Percentiles rank a stretch among this genome's conserved stretches.
phyloP scores from a whole-genome alignment of 116 monocot species.

The Cymodocea nodosa region DNA sequence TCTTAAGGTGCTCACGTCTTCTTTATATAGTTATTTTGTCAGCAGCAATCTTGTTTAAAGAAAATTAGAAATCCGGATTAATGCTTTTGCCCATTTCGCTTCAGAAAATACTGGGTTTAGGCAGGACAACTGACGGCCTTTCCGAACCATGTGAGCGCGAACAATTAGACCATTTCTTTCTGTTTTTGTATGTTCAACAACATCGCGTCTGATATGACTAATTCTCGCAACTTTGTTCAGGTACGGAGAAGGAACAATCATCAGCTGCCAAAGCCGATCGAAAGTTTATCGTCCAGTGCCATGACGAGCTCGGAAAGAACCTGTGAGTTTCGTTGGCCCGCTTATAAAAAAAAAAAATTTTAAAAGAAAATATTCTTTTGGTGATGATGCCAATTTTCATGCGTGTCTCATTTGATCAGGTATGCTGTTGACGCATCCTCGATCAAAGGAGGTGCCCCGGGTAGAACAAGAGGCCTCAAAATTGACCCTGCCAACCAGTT shows the following conservation, averaged over 20 bases:
- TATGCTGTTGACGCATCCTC: constrained; percentile 35
- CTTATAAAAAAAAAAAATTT: not conserved
- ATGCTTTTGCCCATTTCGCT: constrained; percentile 3
- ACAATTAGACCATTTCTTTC: too few relatives aligned
- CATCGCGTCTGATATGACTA: not conserved
- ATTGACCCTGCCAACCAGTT: not conserved
- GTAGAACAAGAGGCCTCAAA: constrained; percentile 48
- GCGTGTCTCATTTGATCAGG: constrained; percentile 15
- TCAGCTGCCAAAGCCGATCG: constrained; percentile 15
- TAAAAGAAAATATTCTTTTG: not conserved
- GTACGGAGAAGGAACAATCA: constrained; percentile 12
- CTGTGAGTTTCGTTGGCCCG: constrained; percentile 25
- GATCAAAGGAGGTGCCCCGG: constrained; percentile 58
- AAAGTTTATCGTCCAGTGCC: constrained; percentile 31
- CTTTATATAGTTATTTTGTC: not conserved
- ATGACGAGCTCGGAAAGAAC: constrained; percentile 6
- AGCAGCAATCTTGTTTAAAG: not conserved
- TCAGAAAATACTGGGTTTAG: constrained; percentile 45
- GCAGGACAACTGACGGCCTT: constrained; percentile 12
- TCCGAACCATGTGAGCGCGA: constrained; percentile 28
- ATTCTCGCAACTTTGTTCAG: constrained; percentile 15
- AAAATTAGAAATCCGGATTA: not conserved
- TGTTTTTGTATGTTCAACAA: constrained; percentile 2
- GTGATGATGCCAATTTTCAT: not conserved
- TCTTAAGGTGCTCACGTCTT: constrained; percentile 46